These are phyloP conservation scores for Zygosaccharomyces kombuchaensis DNA, from an alignment of 805 yeast species.

Conservation along the genomic window DNA sequence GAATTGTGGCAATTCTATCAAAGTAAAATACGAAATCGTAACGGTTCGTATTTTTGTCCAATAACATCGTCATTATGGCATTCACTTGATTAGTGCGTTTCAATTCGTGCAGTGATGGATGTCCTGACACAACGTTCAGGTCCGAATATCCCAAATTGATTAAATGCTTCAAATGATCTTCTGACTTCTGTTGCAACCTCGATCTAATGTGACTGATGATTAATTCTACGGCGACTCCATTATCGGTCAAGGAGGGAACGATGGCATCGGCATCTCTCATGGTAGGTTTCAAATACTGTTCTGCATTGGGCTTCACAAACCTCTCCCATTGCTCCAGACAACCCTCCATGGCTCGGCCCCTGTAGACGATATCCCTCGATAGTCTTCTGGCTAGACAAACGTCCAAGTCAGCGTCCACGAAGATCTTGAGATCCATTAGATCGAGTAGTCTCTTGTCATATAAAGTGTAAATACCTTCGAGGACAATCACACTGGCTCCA, in stretches of 20 bases:
- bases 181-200: slow-evolving; percentile 62
- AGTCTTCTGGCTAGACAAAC: slow-evolving; percentile 86
- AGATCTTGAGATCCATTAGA: slow-evolving; percentile 80
- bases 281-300: slow-evolving; percentile 46
- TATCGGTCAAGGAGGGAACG: slow-evolving; percentile 88
- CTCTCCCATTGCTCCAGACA: slow-evolving; percentile 84
- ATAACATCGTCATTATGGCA: slow-evolving; percentile 68
- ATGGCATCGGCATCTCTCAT: slow-evolving; percentile 78
- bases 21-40: slow-evolving; percentile 85
- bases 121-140: slow-evolving; percentile 15
- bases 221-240: slow-evolving; percentile 71
- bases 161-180: slow-evolving; percentile 61
- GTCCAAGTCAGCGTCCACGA: slow-evolving; percentile 91
- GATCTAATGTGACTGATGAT: slow-evolving; percentile 74
- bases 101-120: slow-evolving; percentile 30
- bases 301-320: slow-evolving; percentile 91
- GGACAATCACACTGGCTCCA: slow-evolving; percentile 88
- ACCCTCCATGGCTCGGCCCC: slow-evolving; percentile 82
- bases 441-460: slow-evolving; percentile 64
- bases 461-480: slow-evolving; percentile 88
- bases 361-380: slow-evolving; percentile 75
- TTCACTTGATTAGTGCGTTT: slow-evolving; percentile 57
- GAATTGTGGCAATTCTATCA: slow-evolving; percentile 69
- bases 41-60: slow-evolving; percentile 50
- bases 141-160: slow-evolving; percentile 40